Evolutionary conservation across 2,329 filamentous ascomycete species (phyloP).

Genomic region (Paecilomyces sp.): DNA sequence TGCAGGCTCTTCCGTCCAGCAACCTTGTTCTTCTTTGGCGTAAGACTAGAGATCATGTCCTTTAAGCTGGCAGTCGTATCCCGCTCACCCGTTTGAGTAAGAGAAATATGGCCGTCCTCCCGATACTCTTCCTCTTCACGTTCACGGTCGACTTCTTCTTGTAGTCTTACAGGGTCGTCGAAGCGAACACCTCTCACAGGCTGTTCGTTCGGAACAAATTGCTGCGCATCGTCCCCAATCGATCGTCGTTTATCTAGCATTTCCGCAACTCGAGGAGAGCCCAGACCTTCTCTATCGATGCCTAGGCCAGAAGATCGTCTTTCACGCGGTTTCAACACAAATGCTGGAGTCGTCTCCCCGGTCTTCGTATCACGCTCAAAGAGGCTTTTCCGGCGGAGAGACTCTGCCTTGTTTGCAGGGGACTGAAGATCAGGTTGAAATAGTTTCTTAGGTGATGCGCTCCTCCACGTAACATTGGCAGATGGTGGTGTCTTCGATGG

Average conservation of each 20-base stretch:
- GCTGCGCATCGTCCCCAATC: conserved; percentile 58
- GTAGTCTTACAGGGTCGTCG: conserved; percentile 56
- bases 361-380: conserved; percentile 51
- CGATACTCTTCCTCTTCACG: conserved; percentile 54
- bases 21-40: conserved; percentile 63
- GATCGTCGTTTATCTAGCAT: conserved; percentile 65
- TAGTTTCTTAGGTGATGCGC: conserved; percentile 45
- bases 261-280: conserved; percentile 66
- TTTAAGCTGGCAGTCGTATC: conserved; percentile 62
- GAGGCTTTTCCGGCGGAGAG: conserved; percentile 32
- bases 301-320: conserved; percentile 62
- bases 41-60: conserved; percentile 71
- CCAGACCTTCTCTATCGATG: conserved; percentile 62
- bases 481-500: conserved; percentile 46
- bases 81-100: conserved; percentile 45
- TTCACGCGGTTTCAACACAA: conserved; percentile 55
- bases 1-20: conserved; percentile 69
- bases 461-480: conserved; percentile 39
- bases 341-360: conserved; percentile 54
- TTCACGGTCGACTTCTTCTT: conserved; percentile 57
- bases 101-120: conserved; percentile 48
- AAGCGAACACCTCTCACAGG: conserved; percentile 51
- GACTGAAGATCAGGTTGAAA: conserved; percentile 35
- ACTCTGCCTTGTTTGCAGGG: conserved; percentile 29
- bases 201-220: conserved; percentile 52